These are phyloP conservation scores for Achlya hypogyna DNA, from an alignment of 352 stramenopile genomes.

Conservation along the genomic window DNA sequence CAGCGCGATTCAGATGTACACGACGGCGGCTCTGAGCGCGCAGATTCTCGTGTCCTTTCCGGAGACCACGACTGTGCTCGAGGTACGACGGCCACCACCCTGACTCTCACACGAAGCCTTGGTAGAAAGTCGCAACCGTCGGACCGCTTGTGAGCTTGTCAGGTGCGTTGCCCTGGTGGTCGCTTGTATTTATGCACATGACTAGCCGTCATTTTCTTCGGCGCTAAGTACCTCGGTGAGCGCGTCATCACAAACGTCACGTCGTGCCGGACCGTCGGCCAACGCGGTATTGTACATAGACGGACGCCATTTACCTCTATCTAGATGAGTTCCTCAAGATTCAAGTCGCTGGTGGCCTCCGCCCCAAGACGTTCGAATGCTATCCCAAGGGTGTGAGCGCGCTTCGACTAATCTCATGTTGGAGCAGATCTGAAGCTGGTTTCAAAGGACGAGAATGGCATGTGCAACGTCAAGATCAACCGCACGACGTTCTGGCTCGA, in stretches of 20 bases:
- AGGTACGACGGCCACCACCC: background rate
- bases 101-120: background rate
- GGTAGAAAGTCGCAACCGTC: constrained; percentile 1
- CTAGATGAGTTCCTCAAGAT: constrained; percentile 15
- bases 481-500: constrained; percentile 16
- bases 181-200: background rate
- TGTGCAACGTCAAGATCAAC: constrained; percentile 11
- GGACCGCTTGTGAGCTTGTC: constrained; percentile 4
- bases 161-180: background rate
- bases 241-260: constrained; percentile 1
- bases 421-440: background rate
- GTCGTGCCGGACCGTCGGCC: background rate
- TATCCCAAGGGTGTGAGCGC: background rate
- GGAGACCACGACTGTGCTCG: background rate
- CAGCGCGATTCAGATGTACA: constrained; percentile 1
- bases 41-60: constrained; percentile 6
- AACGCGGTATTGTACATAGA: background rate
- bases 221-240: constrained; percentile 7
- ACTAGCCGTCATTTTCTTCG: constrained; percentile 11
- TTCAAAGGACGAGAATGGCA: constrained; percentile 1
- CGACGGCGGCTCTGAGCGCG: background rate
- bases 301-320: background rate
- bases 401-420: background rate
- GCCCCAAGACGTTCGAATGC: constrained; percentile 9
- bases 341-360: background rate